Evolutionary conservation across 164 flowering plant species (phyloP).

Genomic region (Platanus orientalis): DNA sequence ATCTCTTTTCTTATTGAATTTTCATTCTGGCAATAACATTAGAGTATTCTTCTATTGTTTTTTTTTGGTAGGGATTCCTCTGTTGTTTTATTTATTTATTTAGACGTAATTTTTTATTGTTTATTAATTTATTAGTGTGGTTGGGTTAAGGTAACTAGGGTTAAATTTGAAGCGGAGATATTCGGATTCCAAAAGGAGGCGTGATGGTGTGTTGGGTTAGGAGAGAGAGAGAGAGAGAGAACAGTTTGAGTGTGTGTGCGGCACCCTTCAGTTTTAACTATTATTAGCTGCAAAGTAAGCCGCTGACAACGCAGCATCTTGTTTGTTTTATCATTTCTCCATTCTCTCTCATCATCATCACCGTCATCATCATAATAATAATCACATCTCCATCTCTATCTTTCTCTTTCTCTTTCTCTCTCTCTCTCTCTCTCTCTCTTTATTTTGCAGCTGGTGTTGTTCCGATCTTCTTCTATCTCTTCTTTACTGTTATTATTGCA

Average conservation of each 20-base stretch:
- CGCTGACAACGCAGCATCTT: constrained; percentile 51
- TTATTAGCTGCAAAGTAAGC: constrained; percentile 53
- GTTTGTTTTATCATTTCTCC: constrained; percentile 28
- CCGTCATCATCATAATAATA: constrained; percentile 27
- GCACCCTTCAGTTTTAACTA: constrained; percentile 30
- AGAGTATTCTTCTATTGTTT: too few species aligned
- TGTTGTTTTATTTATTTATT: neutral
- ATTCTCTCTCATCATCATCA: constrained; percentile 23
- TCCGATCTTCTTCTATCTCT: constrained; percentile 3
- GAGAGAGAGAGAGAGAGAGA: neutral
- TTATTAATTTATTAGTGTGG: neutral
- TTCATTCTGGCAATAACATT: too few species aligned
- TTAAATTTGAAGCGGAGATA: constrained; percentile 12
- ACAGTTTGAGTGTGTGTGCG: constrained; percentile 1
- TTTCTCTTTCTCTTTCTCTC: constrained; percentile 13
- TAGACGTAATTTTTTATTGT: neutral
- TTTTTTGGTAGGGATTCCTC: neutral
- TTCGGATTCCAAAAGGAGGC: constrained; percentile 19
- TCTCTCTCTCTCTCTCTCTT: constrained; percentile 3
- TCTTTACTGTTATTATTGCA: neutral
- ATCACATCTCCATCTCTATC: constrained; percentile 14
- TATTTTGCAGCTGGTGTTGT: neutral
- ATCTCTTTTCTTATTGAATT: too few species aligned
- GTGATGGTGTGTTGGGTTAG: neutral
- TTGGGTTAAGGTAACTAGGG: constrained; percentile 14